Conservation (phyloP, 371 early-diverging fungal species). For the Nematocida sp. region DNA sequence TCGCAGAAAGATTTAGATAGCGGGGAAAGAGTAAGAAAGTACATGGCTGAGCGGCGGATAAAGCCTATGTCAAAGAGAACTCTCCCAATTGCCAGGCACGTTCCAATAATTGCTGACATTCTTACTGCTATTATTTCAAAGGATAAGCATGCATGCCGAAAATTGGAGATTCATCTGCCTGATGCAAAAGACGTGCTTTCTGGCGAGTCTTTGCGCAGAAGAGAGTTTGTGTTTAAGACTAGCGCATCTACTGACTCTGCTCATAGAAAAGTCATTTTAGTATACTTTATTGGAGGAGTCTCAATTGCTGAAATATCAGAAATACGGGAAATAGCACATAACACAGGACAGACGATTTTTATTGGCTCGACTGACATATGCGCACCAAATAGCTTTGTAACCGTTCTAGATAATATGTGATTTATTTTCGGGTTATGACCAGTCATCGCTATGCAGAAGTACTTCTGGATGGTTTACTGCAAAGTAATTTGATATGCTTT, state of each 20-base stretch:
- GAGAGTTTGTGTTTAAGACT: constrained; percentile 59
- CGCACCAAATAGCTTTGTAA: constrained; percentile 42
- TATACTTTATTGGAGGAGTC: constrained; percentile 55
- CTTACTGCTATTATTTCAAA: constrained; percentile 59
- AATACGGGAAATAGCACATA: constrained; percentile 62
- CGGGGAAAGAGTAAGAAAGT: constrained; percentile 21
- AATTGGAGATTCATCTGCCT: constrained; percentile 34
- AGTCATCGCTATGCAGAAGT: constrained; percentile 25
- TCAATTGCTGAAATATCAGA: constrained; percentile 63
- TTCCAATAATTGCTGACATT: constrained; percentile 64
- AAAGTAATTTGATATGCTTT: constrained; percentile 13
- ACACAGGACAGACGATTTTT: constrained; percentile 44
- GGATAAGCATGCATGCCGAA: constrained; percentile 31
- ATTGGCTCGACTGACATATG: constrained; percentile 51
- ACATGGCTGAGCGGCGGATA: constrained; percentile 11
- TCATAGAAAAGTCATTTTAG: constrained; percentile 36
- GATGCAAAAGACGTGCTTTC: constrained; percentile 9
- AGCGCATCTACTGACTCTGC: not conserved
- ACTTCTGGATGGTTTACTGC: constrained; percentile 4
- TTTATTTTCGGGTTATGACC: not conserved
- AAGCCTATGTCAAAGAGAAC: constrained; percentile 45
- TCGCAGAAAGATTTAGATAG: constrained; percentile 50
- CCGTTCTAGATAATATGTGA: not conserved
- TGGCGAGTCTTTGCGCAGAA: constrained; percentile 58
- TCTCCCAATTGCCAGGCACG: constrained; percentile 64